Conservation (phyloP, 495 filamentous ascomycete genomes). For the Pseudomonodictys pantanalensis region DNA sequence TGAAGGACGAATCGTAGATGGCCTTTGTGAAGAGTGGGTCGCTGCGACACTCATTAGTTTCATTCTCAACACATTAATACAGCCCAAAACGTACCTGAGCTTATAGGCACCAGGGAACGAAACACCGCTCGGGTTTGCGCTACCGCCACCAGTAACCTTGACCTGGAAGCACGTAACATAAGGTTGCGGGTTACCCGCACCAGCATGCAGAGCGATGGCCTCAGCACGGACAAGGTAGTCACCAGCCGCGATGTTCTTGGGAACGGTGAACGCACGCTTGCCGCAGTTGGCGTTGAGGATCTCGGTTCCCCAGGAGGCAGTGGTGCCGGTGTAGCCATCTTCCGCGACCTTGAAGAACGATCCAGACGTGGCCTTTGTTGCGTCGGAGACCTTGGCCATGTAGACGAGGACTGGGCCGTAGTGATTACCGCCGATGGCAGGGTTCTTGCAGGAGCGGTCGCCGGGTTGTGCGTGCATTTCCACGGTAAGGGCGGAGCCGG, state of each 20-base stretch:
- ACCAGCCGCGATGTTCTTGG: slow-evolving; percentile 28
- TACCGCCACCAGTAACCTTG: slow-evolving; percentile 23
- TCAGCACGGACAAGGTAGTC: slow-evolving; percentile 36
- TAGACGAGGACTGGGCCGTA: slow-evolving; percentile 55
- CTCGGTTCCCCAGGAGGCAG: slow-evolving; percentile 34
- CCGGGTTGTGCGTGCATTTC: slow-evolving; percentile 54
- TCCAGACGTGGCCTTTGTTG: slow-evolving; percentile 43
- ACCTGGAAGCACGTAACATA: slow-evolving; percentile 32
- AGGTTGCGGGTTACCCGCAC: slow-evolving; percentile 26
- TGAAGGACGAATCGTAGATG: slow-evolving; percentile 25
- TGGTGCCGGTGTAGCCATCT: slow-evolving; percentile 32
- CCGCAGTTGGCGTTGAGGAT: slow-evolving; percentile 38
- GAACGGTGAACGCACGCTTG: slow-evolving; percentile 32
- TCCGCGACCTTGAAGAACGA: slow-evolving; percentile 38
- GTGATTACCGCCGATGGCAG: slow-evolving; percentile 53
- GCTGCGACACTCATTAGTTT: slow-evolving; percentile 18
- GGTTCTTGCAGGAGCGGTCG: slow-evolving; percentile 46
- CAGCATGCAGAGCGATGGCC: slow-evolving; percentile 35
- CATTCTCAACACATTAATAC: neutral
- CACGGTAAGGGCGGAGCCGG: slow-evolving; percentile 47
- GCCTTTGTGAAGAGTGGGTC: slow-evolving; percentile 28
- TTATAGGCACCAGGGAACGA: slow-evolving; percentile 32
- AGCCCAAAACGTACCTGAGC: slow-evolving; percentile 12
- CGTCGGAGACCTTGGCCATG: slow-evolving; percentile 52
- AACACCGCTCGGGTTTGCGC: slow-evolving; percentile 27